A percentile compares a stretch with the other conserved stretches of the same genome.
These are phyloP conservation scores for Plenodomus lindquistii DNA, from an alignment of 2,329 filamentous ascomycete species.

Conservation along the genomic window DNA sequence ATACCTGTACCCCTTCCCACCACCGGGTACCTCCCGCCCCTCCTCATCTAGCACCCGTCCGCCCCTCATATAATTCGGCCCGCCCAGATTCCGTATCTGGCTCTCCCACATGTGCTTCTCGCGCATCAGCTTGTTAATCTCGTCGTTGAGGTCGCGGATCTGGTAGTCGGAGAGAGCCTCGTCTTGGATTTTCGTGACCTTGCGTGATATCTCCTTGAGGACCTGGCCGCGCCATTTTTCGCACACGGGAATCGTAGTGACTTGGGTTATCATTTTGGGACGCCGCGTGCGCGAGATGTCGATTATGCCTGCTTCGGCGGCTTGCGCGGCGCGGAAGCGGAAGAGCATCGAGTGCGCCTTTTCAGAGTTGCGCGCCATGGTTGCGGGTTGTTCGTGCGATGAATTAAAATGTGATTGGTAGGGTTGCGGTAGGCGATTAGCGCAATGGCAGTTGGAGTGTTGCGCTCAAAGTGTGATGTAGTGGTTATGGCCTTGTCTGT, in stretches of 20 bases:
- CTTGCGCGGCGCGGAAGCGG: conserved; percentile 97
- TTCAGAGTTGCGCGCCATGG: conserved; percentile 87
- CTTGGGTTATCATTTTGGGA: conserved; percentile 86
- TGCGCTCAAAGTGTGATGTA: conserved; percentile 4
- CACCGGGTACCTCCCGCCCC: conserved; percentile 60
- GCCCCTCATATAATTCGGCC: conserved; percentile 92
- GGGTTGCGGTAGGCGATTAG: not conserved
- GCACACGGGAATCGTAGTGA: conserved; percentile 81
- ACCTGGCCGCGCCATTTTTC: conserved; percentile 99
- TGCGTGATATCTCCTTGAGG: conserved; percentile 94
- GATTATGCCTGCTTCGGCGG: conserved; percentile 92
- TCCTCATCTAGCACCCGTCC: conserved; percentile 60
- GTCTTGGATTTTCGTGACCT: conserved; percentile 95
- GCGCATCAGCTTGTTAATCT: conserved; percentile 98
- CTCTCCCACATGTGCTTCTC: conserved; percentile 99
- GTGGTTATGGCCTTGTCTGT: not conserved
- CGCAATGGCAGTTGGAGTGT: not conserved
- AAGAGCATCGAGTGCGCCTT: conserved; percentile 99
- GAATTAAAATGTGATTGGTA: not conserved
- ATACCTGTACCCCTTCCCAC: conserved; percentile 82
- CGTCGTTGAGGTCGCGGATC: conserved; percentile 96
- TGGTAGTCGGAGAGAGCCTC: conserved; percentile 90
- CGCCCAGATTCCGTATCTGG: conserved; percentile 92
- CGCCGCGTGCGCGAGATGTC: conserved; percentile 88
- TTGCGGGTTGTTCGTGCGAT: conserved; percentile 19